Percentiles rank a stretch among this genome's conserved stretches.
Conservation (phyloP, 371 early-diverging fungal species). For the Smittium mucronatum region DNA sequence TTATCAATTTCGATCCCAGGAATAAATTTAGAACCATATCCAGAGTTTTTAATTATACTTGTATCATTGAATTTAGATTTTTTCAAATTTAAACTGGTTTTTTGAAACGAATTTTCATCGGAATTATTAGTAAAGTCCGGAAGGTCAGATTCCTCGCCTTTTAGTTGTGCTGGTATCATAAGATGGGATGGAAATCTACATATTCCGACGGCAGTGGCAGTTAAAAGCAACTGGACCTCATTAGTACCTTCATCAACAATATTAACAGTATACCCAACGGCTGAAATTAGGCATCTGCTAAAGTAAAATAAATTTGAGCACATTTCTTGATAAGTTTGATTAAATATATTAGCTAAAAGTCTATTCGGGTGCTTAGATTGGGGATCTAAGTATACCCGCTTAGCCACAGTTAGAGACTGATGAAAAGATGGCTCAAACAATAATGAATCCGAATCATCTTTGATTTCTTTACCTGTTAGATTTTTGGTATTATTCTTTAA, state of each 20-base stretch:
- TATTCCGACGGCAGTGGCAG: constrained; percentile 41
- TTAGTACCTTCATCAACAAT: constrained; percentile 36
- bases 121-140: background rate
- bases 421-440: constrained; percentile 15
- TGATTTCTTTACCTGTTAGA: background rate
- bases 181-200: constrained; percentile 9
- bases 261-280: constrained; percentile 43
- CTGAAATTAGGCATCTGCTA: constrained; percentile 41
- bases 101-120: background rate
- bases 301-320: constrained; percentile 38
- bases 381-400: constrained; percentile 39
- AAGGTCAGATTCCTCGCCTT: background rate
- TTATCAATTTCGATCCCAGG: background rate
- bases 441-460: background rate
- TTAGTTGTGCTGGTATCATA: constrained; percentile 1
- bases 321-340: constrained; percentile 44
- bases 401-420: constrained; percentile 38
- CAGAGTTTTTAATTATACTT: background rate
- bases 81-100: background rate
- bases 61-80: background rate
- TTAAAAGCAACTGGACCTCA: constrained; percentile 45
- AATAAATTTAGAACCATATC: background rate
- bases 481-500: background rate
- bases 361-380: constrained; percentile 50
- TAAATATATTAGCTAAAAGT: constrained; percentile 46